A percentile compares a stretch with the other conserved stretches of the same genome.
Evolutionary conservation across 345 rosid species (phyloP).

Genomic region (Pistacia integerrima): DNA sequence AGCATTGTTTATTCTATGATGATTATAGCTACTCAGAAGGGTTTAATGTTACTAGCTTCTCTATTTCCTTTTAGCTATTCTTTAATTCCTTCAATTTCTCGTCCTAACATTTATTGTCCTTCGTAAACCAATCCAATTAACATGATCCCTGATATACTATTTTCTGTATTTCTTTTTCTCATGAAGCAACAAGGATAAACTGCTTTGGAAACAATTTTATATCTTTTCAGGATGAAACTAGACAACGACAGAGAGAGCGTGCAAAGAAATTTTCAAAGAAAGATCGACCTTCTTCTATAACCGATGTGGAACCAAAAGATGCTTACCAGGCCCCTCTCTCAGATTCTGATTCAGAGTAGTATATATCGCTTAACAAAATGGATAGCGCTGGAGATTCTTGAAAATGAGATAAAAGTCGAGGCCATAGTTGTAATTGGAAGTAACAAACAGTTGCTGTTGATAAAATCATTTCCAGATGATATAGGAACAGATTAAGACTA

Average conservation of each 20-base stretch:
- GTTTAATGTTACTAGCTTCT: not conserved
- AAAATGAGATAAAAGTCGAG: not conserved
- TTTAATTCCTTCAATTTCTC: not conserved
- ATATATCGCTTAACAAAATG: not conserved
- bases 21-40: not conserved
- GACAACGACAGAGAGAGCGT: slow-evolving; percentile 29
- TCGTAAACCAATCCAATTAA: not conserved
- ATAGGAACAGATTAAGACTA: not conserved
- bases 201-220: not conserved
- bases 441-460: not conserved
- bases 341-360: slow-evolving; percentile 67
- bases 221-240: slow-evolving; percentile 49
- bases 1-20: not conserved
- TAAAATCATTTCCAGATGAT: not conserved
- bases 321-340: slow-evolving; percentile 65
- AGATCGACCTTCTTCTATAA: slow-evolving; percentile 60
- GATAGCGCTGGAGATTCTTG: not conserved
- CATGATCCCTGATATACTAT: not conserved
- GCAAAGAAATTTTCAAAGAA: slow-evolving; percentile 32
- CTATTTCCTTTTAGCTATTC: not conserved
- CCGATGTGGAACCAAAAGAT: slow-evolving; percentile 71
- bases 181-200: not conserved
- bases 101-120: not conserved
- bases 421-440: not conserved
- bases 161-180: not conserved